A percentile compares a stretch with the other conserved stretches of the same genome.
Evolutionary conservation across 108 stramenopile species (phyloP).

Genomic region (Nitzschia sp.): DNA sequence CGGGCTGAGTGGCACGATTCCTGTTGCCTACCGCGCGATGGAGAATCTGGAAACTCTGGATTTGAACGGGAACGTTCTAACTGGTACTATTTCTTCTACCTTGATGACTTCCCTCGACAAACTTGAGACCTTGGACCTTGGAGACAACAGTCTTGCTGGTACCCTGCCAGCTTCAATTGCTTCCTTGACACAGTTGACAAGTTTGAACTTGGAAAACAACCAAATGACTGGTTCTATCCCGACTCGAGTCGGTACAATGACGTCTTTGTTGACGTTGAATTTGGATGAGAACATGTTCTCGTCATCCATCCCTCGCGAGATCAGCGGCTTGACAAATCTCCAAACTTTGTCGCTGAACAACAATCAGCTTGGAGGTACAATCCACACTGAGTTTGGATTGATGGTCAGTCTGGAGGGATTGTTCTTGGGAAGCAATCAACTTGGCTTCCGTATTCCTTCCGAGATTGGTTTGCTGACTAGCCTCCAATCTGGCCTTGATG

Average conservation of each 20-base stretch:
- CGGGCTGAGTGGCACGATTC: constrained; percentile 31
- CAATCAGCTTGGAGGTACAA: constrained; percentile 53
- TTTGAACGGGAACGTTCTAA: constrained; percentile 30
- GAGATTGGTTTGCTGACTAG: constrained; percentile 61
- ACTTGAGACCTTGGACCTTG: constrained; percentile 35
- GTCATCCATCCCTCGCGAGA: constrained; percentile 17
- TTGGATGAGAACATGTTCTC: constrained; percentile 27
- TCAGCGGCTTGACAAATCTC: constrained; percentile 40
- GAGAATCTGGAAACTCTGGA: constrained; percentile 13
- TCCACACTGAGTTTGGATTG: constrained; percentile 58
- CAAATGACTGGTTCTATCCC: constrained; percentile 32
- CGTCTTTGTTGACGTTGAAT: constrained; percentile 22
- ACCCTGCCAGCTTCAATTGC: constrained; percentile 22
- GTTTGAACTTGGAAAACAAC: constrained; percentile 27
- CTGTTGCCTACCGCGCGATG: constrained; percentile 21
- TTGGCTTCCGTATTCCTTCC: constrained; percentile 56
- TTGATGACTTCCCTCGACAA: constrained; percentile 25
- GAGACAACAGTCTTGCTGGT: constrained; percentile 22
- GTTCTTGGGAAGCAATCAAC: constrained; percentile 47
- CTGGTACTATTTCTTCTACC: constrained; percentile 13
- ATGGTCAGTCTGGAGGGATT: constrained; percentile 47
- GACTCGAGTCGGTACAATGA: constrained; percentile 16
- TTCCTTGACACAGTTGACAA: constrained; percentile 13
- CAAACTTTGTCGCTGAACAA: constrained; percentile 35
- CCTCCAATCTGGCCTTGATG: constrained; percentile 45